Conservation (phyloP, 768 basidiomycete genomes). For the Pholiota conissans region DNA sequence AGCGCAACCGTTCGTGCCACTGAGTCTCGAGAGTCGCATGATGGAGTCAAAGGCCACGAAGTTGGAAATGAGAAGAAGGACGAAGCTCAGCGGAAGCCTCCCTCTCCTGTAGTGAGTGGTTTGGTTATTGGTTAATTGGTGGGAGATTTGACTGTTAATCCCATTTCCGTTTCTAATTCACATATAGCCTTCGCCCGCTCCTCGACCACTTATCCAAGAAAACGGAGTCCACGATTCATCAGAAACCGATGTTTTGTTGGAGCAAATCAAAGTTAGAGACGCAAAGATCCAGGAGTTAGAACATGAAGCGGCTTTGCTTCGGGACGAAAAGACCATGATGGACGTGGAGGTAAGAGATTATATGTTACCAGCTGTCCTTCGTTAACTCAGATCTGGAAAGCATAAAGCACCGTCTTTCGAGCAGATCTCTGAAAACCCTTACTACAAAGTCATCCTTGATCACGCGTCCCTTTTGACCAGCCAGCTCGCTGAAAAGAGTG, state of each 20-base stretch:
- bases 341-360: slow-evolving; percentile 42
- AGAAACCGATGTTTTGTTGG: slow-evolving; percentile 39
- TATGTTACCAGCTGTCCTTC: not conserved
- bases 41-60: slow-evolving; percentile 16
- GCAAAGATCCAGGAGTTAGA: slow-evolving; percentile 49
- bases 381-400: slow-evolving; percentile 24
- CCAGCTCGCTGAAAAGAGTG: slow-evolving; percentile 36
- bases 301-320: slow-evolving; percentile 42
- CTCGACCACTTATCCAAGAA: slow-evolving; percentile 27
- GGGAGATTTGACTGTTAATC: slow-evolving; percentile 53
- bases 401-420: slow-evolving; percentile 44
- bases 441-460: slow-evolving; percentile 58
- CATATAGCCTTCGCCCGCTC: slow-evolving; percentile 38
- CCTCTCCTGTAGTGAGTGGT: slow-evolving; percentile 75
- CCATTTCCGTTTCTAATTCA: slow-evolving; percentile 43
- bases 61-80: slow-evolving; percentile 39
- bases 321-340: slow-evolving; percentile 42
- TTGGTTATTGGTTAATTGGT: slow-evolving; percentile 55
- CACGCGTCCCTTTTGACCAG: slow-evolving; percentile 51
- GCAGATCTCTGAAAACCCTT: slow-evolving; percentile 42
- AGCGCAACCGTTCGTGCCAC: slow-evolving; percentile 54
- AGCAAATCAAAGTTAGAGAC: slow-evolving; percentile 43
- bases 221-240: slow-evolving; percentile 39
- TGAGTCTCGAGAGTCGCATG: slow-evolving; percentile 33
- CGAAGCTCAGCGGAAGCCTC: slow-evolving; percentile 51